Conservation (phyloP, 1,139 yeast species). For the Geotrichum europaeum region DNA sequence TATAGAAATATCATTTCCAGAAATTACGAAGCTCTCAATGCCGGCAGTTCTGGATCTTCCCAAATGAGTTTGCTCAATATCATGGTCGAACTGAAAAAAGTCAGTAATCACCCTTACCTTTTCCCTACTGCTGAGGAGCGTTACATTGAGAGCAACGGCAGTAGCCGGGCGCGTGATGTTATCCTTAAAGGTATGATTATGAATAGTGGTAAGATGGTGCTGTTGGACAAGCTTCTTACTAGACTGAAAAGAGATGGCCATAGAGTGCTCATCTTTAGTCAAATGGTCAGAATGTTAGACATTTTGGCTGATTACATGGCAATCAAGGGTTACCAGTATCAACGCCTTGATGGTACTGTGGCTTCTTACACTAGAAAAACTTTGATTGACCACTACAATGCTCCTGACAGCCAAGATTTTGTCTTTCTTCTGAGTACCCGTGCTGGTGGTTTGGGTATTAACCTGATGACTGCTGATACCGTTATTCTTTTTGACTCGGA, state of each 20-base stretch:
- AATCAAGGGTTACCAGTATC: constrained; percentile 85
- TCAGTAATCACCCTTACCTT: constrained; percentile 92
- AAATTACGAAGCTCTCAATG: constrained; percentile 84
- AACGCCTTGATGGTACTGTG: constrained; percentile 92
- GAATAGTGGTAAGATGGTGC: constrained; percentile 98
- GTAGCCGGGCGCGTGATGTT: constrained; percentile 62
- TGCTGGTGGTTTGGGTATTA: constrained; percentile 98
- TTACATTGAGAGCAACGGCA: constrained; percentile 55
- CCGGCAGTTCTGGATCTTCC: constrained; percentile 68
- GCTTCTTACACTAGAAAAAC: constrained; percentile 91
- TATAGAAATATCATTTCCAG: constrained; percentile 88
- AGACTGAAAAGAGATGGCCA: constrained; percentile 90
- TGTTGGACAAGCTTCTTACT: constrained; percentile 79
- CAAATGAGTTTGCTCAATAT: constrained; percentile 83
- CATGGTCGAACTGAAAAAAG: constrained; percentile 94
- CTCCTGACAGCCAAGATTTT: constrained; percentile 88
- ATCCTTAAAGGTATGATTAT: constrained; percentile 84
- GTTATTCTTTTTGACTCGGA: constrained; percentile 96
- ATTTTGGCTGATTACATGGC: constrained; percentile 89
- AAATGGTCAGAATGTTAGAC: constrained; percentile 95
- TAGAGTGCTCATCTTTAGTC: constrained; percentile 88
- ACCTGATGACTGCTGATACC: constrained; percentile 97
- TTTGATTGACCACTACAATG: constrained; percentile 94
- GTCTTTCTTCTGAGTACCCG: constrained; percentile 87
- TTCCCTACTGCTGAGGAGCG: constrained; percentile 91